phyloP scores from a whole-genome alignment of 768 basidiomycete genomes.

The Trametes cinnabarina region DNA sequence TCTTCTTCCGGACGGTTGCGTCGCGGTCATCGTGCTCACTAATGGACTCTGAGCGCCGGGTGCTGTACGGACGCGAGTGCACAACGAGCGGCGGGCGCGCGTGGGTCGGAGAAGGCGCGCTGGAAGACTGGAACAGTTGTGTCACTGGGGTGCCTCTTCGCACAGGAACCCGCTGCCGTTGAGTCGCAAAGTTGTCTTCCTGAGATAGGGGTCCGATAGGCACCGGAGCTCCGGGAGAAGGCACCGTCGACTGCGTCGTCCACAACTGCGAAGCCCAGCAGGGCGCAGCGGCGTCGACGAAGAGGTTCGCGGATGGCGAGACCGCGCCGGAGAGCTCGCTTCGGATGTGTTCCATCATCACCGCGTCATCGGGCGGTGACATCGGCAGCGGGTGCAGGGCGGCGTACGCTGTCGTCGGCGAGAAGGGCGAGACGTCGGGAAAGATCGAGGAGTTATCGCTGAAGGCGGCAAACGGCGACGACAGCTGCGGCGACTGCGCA shows the following conservation, averaged over 20 bases:
- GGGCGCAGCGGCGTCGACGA: conserved; percentile 44
- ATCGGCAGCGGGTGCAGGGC: conserved; percentile 58
- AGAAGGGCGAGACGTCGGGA: conserved; percentile 51
- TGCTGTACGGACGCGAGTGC: conserved; percentile 57
- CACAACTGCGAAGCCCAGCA: conserved; percentile 68
- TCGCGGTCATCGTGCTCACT: conserved; percentile 62
- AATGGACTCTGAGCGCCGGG: conserved; percentile 62
- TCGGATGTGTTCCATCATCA: conserved; percentile 25
- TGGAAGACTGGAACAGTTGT: conserved; percentile 66
- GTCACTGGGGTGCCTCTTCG: conserved; percentile 43
- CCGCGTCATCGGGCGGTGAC: conserved; percentile 43
- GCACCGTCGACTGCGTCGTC: conserved; percentile 46
- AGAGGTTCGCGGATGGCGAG: conserved; percentile 59
- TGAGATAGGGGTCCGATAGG: conserved; percentile 28
- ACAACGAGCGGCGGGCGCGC: conserved; percentile 39
- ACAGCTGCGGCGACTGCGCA: conserved; percentile 25
- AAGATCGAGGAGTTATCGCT: conserved; percentile 42
- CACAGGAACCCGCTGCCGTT: conserved; percentile 37
- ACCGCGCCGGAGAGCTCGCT: conserved; percentile 38
- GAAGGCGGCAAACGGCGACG: conserved; percentile 51
- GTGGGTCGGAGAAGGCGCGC: conserved; percentile 60
- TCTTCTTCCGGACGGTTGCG: conserved; percentile 68
- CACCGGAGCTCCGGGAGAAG: conserved; percentile 35
- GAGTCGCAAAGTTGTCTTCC: conserved; percentile 42
- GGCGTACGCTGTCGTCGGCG: conserved; percentile 55